Evolutionary conservation across 2,329 filamentous ascomycete genomes (phyloP), one percentile per base, ranked within the genome.

Genomic region (Venturia asperata): DNA sequence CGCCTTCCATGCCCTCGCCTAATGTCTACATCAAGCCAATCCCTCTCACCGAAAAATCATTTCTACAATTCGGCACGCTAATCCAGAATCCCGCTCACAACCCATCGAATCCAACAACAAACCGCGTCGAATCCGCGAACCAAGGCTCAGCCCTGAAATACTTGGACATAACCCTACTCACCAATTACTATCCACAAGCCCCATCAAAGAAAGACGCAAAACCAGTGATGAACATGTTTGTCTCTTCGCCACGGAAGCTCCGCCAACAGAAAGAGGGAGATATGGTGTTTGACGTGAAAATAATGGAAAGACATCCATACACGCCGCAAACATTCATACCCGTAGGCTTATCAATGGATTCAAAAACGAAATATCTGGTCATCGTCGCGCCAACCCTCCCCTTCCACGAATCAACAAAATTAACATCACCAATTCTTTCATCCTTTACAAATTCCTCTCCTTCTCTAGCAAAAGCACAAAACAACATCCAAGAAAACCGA

Each of bases 251-350:
- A 11, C 82, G 89, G 43, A 70, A 78, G 45, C 77, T 89, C 41
- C 75, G 80, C 34, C 83, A 89, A 45, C 82, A 88, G 65, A 87
- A 94, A 83, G 96, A 91, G 74, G 87, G 86, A 62, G 71, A 73
- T 67, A 11, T 61, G 47, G 49, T 83, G 4, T 90, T 96, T 73
- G 80, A 83, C 58, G 82, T 97, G 64, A 77, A 78, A 24, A 84
- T 96, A 66, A 84, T 97, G 39, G 94, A 99, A 76, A 83, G 94
- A 47, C 94, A 99, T 76, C 93, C 94, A 0, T 97, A 87, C 77
- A 97, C 94, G 1, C 90, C 90, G 1, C 94, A 99, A 78, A 96
- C 92, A 0, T 97, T 99, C 76, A 83, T 90, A 55, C 94, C 94
- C 0, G 79, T 97, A 62, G 84, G 85, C 43, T 71, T 87, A 37